Evolutionary conservation across 1,284 basidiomycete genomes (phyloP).

Genomic region (Cutaneotrichosporon daszewskae): DNA sequence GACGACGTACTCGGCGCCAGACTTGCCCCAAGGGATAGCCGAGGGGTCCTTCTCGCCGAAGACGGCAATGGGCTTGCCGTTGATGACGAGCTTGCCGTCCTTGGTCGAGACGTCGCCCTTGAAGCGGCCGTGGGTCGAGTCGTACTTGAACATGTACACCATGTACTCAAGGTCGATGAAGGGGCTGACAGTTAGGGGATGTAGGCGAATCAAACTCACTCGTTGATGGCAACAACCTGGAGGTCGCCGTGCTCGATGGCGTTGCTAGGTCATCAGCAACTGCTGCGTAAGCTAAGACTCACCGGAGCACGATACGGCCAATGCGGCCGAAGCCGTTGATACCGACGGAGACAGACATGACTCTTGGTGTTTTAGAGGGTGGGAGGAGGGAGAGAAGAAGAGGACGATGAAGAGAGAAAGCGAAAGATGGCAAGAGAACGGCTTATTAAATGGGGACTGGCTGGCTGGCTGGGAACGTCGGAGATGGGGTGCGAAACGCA

Average conservation of each 20-base stretch:
- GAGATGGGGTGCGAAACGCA: too few relatives aligned
- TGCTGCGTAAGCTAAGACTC: background rate
- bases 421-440: constrained; percentile 4
- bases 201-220: constrained; percentile 64
- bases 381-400: constrained; percentile 6
- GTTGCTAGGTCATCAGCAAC: constrained; percentile 55
- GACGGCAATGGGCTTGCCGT: constrained; percentile 73
- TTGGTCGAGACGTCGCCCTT: constrained; percentile 76
- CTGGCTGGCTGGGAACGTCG: background rate
- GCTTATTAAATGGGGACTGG: background rate
- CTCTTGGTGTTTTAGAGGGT: constrained; percentile 16
- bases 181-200: constrained; percentile 56
- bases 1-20: constrained; percentile 87
- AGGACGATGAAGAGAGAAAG: constrained; percentile 10
- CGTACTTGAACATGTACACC: constrained; percentile 99
- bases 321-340: constrained; percentile 98
- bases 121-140: constrained; percentile 93
- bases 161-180: constrained; percentile 96
- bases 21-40: constrained; percentile 74
- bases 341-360: constrained; percentile 69
- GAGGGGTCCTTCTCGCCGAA: constrained; percentile 83
- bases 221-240: constrained; percentile 81
- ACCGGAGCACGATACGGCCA: constrained; percentile 87
- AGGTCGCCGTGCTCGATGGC: constrained; percentile 72
- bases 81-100: constrained; percentile 85